Conservation (phyloP, 257 asterid species). For the Dorcoceras hygrometricum region DNA sequence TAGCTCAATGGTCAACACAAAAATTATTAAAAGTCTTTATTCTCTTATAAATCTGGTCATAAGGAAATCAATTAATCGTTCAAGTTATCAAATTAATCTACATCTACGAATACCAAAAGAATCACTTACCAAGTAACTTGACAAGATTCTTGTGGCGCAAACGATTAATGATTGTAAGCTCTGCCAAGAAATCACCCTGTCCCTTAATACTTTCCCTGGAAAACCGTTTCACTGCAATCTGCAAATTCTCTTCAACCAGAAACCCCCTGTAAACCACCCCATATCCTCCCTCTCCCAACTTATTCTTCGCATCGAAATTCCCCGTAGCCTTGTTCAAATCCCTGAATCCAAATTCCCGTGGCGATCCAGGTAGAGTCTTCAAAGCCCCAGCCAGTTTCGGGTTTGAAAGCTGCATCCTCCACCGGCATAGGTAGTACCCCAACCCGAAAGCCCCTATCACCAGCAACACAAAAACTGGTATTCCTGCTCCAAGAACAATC, state of each 20-base stretch:
- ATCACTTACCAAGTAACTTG: slow-evolving; percentile 42
- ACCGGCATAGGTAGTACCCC: slow-evolving; percentile 24
- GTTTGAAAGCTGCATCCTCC: slow-evolving; percentile 18
- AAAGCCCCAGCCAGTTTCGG: slow-evolving; percentile 38
- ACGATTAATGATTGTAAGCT: slow-evolving; percentile 54
- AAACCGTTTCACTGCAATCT: slow-evolving; percentile 52
- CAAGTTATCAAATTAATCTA: no score
- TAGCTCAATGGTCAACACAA: no score
- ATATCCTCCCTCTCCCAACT: slow-evolving; percentile 56
- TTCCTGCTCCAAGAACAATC: slow-evolving; percentile 32
- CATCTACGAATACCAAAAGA: not conserved
- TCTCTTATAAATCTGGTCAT: no score
- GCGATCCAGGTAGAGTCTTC: slow-evolving; percentile 46
- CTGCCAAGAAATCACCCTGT: slow-evolving; percentile 46
- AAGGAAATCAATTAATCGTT: no score
- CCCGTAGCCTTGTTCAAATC: slow-evolving; percentile 44
- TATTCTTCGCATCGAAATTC: slow-evolving; percentile 40
- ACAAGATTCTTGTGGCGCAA: slow-evolving; percentile 60
- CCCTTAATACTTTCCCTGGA: slow-evolving; percentile 51
- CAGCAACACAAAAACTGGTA: slow-evolving; percentile 23
- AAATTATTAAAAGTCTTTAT: no score
- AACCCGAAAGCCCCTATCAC: slow-evolving; percentile 27
- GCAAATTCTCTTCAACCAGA: slow-evolving; percentile 33
- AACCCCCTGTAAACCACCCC: slow-evolving; percentile 51
- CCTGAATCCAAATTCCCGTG: slow-evolving; percentile 38